Conservation (phyloP, 1,139 yeast species). For the Protomyces arabidopsidicola region DNA sequence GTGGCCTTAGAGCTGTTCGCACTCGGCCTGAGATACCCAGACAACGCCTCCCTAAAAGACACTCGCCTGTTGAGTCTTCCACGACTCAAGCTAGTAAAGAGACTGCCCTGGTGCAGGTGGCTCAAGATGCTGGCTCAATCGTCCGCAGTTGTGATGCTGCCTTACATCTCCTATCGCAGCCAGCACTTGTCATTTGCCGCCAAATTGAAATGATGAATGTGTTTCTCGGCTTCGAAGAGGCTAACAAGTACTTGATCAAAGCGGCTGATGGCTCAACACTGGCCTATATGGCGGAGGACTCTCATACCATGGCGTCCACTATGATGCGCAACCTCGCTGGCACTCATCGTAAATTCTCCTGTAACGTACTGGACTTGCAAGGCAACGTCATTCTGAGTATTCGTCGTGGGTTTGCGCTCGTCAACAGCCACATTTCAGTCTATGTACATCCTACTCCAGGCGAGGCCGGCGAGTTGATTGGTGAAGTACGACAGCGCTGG, state of each 20-base stretch:
- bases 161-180: conserved; percentile 39
- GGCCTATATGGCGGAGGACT: conserved; percentile 65
- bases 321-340: conserved; percentile 75
- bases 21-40: neutral
- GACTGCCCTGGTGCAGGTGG: neutral
- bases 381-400: conserved; percentile 57
- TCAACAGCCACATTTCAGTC: conserved; percentile 77
- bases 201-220: conserved; percentile 83
- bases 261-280: conserved; percentile 67
- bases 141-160: neutral
- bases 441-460: conserved; percentile 38
- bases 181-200: conserved; percentile 80
- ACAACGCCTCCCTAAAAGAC: neutral
- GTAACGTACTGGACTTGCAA: conserved; percentile 67
- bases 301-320: conserved; percentile 43
- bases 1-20: neutral
- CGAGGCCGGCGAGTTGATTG: conserved; percentile 51
- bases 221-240: conserved; percentile 84
- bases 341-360: conserved; percentile 45
- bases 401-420: conserved; percentile 72
- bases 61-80: neutral
- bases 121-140: neutral
- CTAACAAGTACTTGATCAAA: conserved; percentile 66
- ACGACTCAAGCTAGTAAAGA: neutral
- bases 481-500: conserved; percentile 90